Base-by-base conservation (phyloP, 2,329 filamentous ascomycete genomes). In the Sarocladiaceae sp. region DNA sequence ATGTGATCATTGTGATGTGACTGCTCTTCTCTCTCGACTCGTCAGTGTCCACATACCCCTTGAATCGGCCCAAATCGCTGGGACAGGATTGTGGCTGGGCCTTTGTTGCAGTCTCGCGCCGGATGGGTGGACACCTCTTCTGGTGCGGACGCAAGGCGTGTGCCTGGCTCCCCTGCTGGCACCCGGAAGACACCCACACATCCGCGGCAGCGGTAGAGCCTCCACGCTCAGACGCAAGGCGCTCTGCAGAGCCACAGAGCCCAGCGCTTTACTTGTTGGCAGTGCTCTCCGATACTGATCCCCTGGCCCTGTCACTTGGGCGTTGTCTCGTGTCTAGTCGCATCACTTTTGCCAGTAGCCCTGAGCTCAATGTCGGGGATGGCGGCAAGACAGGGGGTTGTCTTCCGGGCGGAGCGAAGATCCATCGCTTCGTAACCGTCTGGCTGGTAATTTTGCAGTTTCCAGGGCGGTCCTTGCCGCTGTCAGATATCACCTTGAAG, bases 11-110 rank as follows among this genome's bases (percentile, higher is more conserved):
- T n/a, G n/a, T n/a, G n/a, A n/a, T n/a, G n/a, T n/a, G n/a, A n/a
- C n/a, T n/a, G n/a, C n/a, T n/a, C n/a, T n/a, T n/a, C n/a, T n/a
- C n/a, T n/a, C n/a, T n/a, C n/a, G n/a, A n/a, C n/a, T n/a, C n/a
- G n/a, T n/a, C n/a, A n/a, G n/a, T n/a, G n/a, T n/a, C n/a, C n/a
- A n/a, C n/a, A n/a, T n/a, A n/a, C 21, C 37, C 37, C 37, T 24
- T 41, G 37, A 41, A 41, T 41, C 37, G 37, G 23, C n/a, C 37
- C 37, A 41, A 41, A 41, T 41, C 37, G 37, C 37, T 41, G 37
- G 37, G 37, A 41, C 37, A n/a, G n/a, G 24, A 12, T 24, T 24
- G 15, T 29, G 37, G 23, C 37, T 27, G 37, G 11, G 23, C 21
- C 15, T 41, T 24, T 41, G 37, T 41, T 15, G 20, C 37, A 41